These are phyloP conservation scores for Chlamydomonas eustigma DNA, from an alignment of 139 green algal genomes.

Conservation along the genomic window DNA sequence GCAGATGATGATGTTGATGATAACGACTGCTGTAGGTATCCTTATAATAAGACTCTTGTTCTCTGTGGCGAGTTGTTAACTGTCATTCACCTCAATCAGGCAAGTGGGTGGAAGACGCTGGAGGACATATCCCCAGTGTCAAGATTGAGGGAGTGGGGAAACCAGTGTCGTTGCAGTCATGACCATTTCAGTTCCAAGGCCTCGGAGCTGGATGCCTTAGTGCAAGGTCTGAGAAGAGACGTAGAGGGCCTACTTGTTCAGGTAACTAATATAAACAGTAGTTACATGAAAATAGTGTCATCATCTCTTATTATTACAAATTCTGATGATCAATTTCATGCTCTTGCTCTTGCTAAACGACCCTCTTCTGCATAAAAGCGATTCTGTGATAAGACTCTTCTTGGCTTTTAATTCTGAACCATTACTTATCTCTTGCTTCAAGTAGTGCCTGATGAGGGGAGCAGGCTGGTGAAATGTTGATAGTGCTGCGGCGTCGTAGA, in stretches of 20 bases:
- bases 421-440: neutral
- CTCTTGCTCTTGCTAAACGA: no score
- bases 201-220: conserved; percentile 64
- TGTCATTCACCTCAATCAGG: no score
- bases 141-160: conserved; percentile 60
- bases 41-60: no score
- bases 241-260: conserved; percentile 85
- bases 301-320: no score
- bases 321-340: no score
- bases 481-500: no score
- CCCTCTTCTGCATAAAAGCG: neutral
- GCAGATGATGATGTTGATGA: no score
- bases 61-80: no score
- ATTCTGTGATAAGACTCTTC: neutral
- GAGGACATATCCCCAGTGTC: conserved; percentile 58
- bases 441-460: no score
- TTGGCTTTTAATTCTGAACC: neutral
- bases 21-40: no score
- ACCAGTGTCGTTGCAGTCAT: conserved; percentile 56
- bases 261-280: conserved; percentile 1
- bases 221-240: conserved; percentile 58
- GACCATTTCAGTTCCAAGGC: conserved; percentile 60
- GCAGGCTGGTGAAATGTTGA: no score
- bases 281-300: no score
- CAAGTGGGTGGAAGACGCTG: conserved; percentile 27